Conservation (phyloP, 768 basidiomycete genomes). For the Neoboletus subvelutipes region DNA sequence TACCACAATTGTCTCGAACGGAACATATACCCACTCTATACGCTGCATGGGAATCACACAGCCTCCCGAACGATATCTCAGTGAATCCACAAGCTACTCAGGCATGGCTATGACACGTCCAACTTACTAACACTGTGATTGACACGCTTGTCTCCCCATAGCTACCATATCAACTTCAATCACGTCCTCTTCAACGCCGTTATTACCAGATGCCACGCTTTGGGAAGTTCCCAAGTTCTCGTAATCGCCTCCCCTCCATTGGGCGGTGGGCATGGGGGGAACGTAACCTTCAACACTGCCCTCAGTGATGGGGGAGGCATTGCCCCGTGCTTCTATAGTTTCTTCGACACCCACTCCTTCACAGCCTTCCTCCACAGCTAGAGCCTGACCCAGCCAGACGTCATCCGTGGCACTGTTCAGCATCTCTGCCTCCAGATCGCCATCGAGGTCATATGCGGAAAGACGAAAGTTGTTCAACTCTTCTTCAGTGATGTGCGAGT, state of each 20-base stretch:
- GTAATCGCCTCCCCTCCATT: conserved; percentile 11
- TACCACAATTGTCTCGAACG: not conserved
- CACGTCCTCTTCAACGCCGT: not conserved
- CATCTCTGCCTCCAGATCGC: conserved; percentile 28
- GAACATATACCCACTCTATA: not conserved
- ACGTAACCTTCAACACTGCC: conserved; percentile 14
- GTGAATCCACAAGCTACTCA: not conserved
- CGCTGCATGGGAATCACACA: not conserved
- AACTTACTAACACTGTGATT: not conserved
- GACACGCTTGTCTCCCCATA: not conserved
- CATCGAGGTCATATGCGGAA: conserved; percentile 28
- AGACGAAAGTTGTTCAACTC: conserved; percentile 21
- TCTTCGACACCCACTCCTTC: not conserved
- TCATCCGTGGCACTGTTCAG: conserved; percentile 24
- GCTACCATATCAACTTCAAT: not conserved
- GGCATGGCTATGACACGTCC: not conserved
- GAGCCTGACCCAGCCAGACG: conserved; percentile 8
- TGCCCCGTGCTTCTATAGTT: not conserved
- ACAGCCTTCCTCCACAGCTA: conserved; percentile 14
- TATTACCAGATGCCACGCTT: not conserved
- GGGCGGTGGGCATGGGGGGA: not conserved
- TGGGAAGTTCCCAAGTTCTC: conserved; percentile 7
- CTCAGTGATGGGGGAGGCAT: not conserved
- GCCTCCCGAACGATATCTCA: not conserved
- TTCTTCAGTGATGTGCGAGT: conserved; percentile 27